A percentile compares a stretch with the other conserved stretches of the same genome.
Evolutionary conservation across 2,329 filamentous ascomycete genomes (phyloP).

Genomic region (Reticulascus tulasneorum): DNA sequence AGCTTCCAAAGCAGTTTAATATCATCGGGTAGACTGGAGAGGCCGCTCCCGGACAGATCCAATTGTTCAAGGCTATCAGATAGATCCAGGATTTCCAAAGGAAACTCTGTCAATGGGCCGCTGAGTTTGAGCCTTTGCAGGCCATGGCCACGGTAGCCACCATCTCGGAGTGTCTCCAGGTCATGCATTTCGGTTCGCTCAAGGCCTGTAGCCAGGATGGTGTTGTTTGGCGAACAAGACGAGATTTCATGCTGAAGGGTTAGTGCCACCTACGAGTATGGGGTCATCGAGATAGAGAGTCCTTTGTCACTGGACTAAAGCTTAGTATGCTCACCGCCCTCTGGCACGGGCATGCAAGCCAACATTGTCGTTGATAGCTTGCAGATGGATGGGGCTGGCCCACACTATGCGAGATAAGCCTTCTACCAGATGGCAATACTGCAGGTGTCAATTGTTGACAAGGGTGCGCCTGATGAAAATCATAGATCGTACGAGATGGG

Average conservation of each 20-base stretch:
- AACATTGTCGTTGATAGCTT: too few species aligned
- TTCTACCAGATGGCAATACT: too few species aligned
- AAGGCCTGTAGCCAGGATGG: neutral
- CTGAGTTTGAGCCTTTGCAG: conserved; percentile 31
- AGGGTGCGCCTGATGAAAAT: too few species aligned
- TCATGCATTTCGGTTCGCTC: conserved; percentile 23
- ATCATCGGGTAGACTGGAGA: conserved; percentile 34
- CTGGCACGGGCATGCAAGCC: too few species aligned
- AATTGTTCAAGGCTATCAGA: conserved; percentile 39
- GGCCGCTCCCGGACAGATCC: conserved; percentile 42
- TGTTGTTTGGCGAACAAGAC: neutral
- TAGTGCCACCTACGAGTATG: too few species aligned
- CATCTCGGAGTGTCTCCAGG: conserved; percentile 24
- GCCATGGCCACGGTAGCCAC: conserved; percentile 24
- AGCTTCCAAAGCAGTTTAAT: conserved; percentile 38
- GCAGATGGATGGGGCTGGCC: too few species aligned
- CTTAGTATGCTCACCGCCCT: too few species aligned
- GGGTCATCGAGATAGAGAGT: too few species aligned
- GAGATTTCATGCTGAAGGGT: neutral
- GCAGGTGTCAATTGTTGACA: too few species aligned
- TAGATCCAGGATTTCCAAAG: conserved; percentile 34
- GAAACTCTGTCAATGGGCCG: conserved; percentile 29
- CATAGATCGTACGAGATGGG: too few species aligned
- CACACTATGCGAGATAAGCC: too few species aligned
- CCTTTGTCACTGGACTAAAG: too few species aligned